A percentile compares a stretch with the other conserved stretches of the same genome.
phyloP scores from a whole-genome alignment of 257 asterid genomes.

The Fraxinus pennsylvanica region DNA sequence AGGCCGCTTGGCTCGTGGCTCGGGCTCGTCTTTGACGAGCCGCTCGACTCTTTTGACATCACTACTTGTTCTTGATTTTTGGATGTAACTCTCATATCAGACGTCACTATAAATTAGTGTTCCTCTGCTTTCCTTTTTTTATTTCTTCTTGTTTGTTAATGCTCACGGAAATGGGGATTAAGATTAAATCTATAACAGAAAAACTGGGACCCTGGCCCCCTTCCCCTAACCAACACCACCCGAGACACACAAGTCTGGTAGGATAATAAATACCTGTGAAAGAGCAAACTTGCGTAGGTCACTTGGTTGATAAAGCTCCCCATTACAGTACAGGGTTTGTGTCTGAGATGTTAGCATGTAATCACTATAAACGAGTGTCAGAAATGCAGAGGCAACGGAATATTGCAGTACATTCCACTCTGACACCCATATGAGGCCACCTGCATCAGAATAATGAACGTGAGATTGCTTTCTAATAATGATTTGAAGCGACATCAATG shows the following conservation, averaged over 20 bases:
- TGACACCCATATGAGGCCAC: constrained; percentile 58
- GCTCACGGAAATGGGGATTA: background rate
- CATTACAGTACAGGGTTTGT: constrained; percentile 46
- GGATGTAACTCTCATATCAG: background rate
- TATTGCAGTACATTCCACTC: constrained; percentile 57
- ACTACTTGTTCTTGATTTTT: background rate
- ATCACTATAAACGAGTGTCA: constrained; percentile 62
- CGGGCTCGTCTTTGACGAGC: no score
- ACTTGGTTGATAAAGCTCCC: constrained; percentile 38
- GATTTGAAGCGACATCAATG: no score
- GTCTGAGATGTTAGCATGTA: constrained; percentile 61
- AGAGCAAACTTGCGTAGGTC: constrained; percentile 50
- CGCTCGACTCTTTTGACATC: no score
- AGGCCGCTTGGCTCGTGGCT: no score
- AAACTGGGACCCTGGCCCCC: no score
- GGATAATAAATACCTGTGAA: constrained; percentile 40
- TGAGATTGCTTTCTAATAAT: background rate
- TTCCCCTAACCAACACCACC: background rate
- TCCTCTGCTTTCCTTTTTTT: background rate
- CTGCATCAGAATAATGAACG: constrained; percentile 28
- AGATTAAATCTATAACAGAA: no score
- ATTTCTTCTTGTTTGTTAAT: background rate
- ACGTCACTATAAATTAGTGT: background rate
- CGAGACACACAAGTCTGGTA: background rate
- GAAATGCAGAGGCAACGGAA: constrained; percentile 63